phyloP scores from a whole-genome alignment of 495 filamentous ascomycete genomes.

The Pseudomonodictys pantanalensis region DNA sequence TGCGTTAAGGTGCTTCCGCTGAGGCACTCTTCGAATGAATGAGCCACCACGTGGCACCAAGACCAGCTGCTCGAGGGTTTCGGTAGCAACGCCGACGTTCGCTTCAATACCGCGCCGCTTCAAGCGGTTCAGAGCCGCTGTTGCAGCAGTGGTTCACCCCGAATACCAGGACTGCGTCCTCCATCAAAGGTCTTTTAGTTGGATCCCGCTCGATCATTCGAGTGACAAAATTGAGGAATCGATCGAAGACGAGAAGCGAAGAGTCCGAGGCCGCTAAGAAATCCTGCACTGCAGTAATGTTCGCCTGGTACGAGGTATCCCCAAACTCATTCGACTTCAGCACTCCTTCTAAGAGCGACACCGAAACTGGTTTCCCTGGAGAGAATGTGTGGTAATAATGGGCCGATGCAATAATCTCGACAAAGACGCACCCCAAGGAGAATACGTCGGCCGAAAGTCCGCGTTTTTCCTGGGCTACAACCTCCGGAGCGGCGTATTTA shows the following conservation, averaged over 20 bases:
- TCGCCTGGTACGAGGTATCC: constrained; percentile 8
- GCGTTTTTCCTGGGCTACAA: constrained; percentile 11
- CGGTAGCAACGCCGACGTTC: too few relatives aligned
- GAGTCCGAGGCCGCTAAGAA: not conserved
- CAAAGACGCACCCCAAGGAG: constrained; percentile 27
- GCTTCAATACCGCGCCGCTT: not conserved
- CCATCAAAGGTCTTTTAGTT: not conserved
- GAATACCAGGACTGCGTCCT: not conserved
- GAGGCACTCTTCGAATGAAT: too few relatives aligned
- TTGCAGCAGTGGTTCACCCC: not conserved
- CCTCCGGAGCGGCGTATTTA: constrained; percentile 25
- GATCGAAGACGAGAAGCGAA: not conserved
- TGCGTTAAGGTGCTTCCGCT: too few relatives aligned
- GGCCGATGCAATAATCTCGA: constrained; percentile 3
- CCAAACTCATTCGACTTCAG: not conserved
- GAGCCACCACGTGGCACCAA: too few relatives aligned
- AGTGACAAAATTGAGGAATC: not conserved
- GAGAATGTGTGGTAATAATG: not conserved
- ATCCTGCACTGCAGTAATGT: not conserved
- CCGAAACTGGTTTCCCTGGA: not conserved
- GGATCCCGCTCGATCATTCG: not conserved
- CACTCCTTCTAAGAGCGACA: not conserved
- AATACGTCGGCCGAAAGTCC: constrained; percentile 23
- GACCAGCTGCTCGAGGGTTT: too few relatives aligned
- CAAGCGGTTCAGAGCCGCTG: not conserved